Base-by-base conservation (phyloP, 208 protist genomes). In the Lotmaria passim region DNA sequence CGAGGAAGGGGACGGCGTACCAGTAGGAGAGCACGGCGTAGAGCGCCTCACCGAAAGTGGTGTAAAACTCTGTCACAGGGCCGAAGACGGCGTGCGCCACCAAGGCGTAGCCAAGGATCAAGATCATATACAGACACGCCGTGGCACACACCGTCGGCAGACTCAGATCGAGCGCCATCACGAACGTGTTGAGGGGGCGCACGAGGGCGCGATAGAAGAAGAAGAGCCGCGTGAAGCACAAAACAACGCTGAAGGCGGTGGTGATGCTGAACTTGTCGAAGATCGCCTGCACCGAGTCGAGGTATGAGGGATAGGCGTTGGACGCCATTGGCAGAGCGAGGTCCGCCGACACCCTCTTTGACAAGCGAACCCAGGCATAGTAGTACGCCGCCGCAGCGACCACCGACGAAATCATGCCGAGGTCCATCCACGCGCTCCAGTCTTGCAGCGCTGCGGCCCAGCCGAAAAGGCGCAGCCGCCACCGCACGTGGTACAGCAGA, bases 391-490 rank as follows among this genome's bases (percentile, higher is more conserved):
- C 21, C 19, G 21, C 28, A 19, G 65, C 36, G 36, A 50, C 17
- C 17, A 61, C 10, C n/a, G 41, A 36, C 1, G 28, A 33, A n/a
- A 50, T 8, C 28, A 50, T 39, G 33, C 55, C 6, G 17, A 73
- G 47, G 38, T 73, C 67, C 31, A 65, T 56, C 67, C 57, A 73
- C 23, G 57, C 67, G 36, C 67, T 65, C 24, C 3, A 28, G 67
- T 73, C 56, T 8, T 28, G 26, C 23, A 41, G 6, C 2, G n/a
- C 10, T 1, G 17, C 36, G 0, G 24, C 47, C 28, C 44, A 31
- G 23, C 46, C 67, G 6, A n/a, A 26, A 17, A 10, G 14, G 17
- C 57, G 67, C 0, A 38, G 24, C 48, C 51, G 41, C 47, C 48
- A 48, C 8, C 48, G 48, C 55, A 73, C 26, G 3, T 48, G 57